Percentiles rank a stretch among this genome's conserved stretches.
phyloP scores from a whole-genome alignment of 2,329 filamentous ascomycete species.

The Metarhizium guizhouense region DNA sequence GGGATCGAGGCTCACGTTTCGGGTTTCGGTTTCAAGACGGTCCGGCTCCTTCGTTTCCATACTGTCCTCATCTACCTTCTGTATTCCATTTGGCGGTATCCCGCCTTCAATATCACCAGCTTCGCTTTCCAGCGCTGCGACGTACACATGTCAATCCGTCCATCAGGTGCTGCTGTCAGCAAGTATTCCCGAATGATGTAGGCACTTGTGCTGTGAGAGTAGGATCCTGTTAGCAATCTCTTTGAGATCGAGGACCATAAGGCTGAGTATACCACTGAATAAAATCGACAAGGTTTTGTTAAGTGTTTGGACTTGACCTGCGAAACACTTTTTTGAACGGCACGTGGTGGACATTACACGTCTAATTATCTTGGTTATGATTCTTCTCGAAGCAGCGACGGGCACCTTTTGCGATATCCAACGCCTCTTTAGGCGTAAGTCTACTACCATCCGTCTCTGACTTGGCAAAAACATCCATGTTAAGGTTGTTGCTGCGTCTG shows the following conservation, averaged over 20 bases:
- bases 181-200: background rate
- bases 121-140: background rate
- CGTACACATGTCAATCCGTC: constrained; percentile 9
- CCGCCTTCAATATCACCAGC: too few relatives aligned
- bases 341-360: background rate
- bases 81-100: too few relatives aligned
- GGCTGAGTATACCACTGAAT: background rate
- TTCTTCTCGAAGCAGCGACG: background rate
- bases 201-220: background rate
- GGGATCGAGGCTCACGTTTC: too few relatives aligned
- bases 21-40: too few relatives aligned
- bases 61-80: too few relatives aligned
- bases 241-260: background rate
- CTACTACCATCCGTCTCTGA: background rate
- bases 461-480: background rate
- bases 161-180: background rate
- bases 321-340: background rate
- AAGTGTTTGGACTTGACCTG: background rate
- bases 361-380: background rate
- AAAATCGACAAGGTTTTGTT: background rate
- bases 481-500: background rate
- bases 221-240: background rate
- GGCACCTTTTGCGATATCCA: background rate
- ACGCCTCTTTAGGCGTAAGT: background rate
- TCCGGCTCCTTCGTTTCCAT: too few relatives aligned